These are phyloP conservation scores for Nannizzia gypsea DNA, from an alignment of 2,329 filamentous ascomycete species.

Conservation along the genomic window DNA sequence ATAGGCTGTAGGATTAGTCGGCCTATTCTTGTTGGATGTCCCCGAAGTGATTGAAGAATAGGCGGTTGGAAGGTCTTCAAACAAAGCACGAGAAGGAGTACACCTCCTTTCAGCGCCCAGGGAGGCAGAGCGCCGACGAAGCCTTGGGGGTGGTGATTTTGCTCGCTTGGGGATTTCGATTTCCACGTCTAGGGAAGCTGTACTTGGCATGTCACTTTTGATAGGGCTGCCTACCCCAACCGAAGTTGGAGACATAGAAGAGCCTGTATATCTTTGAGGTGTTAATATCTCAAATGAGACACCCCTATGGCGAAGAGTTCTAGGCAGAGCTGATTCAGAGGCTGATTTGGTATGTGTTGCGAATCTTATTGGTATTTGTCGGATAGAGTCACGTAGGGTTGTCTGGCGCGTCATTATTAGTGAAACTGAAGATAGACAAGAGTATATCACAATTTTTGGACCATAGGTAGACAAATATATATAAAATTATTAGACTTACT, in stretches of 20 bases:
- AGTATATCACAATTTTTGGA: neutral
- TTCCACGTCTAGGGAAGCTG: neutral
- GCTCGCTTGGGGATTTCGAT: neutral
- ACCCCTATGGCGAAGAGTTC: slow-evolving; percentile 11
- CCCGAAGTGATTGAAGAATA: slow-evolving; percentile 16
- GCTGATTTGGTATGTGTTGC: slow-evolving; percentile 10
- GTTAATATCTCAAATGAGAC: slow-evolving; percentile 16
- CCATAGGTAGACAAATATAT: neutral
- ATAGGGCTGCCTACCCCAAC: neutral
- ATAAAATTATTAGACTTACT: slow-evolving; percentile 9
- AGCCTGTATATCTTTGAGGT: slow-evolving; percentile 6
- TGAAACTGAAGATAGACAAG: neutral
- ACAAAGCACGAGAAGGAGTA: slow-evolving; percentile 14
- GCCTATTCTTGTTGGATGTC: neutral
- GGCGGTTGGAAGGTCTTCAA: slow-evolving; percentile 15
- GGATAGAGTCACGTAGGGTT: slow-evolving; percentile 11
- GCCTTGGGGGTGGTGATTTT: neutral
- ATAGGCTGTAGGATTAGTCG: neutral
- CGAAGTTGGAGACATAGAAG: neutral
- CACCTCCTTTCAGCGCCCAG: slow-evolving; percentile 5
- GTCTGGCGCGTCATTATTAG: slow-evolving; percentile 14
- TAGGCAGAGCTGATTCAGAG: slow-evolving; percentile 10
- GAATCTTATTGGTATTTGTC: slow-evolving; percentile 12
- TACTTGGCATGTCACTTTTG: neutral
- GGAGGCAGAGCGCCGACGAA: slow-evolving; percentile 7